Evolutionary conservation across 2,329 filamentous ascomycete genomes (phyloP), one percentile per base, ranked within the genome.

Genomic region (Neonectria ditissima): DNA sequence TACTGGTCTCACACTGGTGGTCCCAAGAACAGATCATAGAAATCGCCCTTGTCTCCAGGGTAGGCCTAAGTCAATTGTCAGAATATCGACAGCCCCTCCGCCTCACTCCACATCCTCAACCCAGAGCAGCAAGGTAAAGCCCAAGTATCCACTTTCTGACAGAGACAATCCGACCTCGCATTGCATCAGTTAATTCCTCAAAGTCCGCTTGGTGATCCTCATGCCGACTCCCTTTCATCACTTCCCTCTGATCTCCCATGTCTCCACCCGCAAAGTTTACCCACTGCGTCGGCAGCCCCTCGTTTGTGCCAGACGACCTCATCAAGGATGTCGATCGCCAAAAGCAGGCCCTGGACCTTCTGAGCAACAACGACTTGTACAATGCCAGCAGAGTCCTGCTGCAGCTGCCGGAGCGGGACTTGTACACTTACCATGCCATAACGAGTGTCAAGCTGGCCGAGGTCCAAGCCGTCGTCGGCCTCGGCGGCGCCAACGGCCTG

Each of bases 351-450:
- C 66, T 74, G 44, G 76, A 79, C 22, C 69, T 77, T n/a, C 77
- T 86, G 44, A 64, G 73, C n/a, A 68, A 73, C 50, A 78, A 85
- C 71, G 79, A 85, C 73, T 74, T 86, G 54, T 76, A 79, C 67
- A 75, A 73, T 52, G 84, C 84, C 64, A 81, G 82, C 62, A 72
- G 78, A 55, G 71, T 76, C 20, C 80, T 83, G 62, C 81, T 86
- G 58, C 67, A 77, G 48, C 77, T 86, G 20, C 80, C 82, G 3
- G 75, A 79, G 20, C 71, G 71, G 59, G 84, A 86, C 66, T 64
- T 68, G 18, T 86, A 84, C 69, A 81, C 81, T 51, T 87, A 86
- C 73, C 83, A 86, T 74, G 84, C 84, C 65, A 81, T 83, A 62
- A 79, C 80, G 43, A 83, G 81, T 66, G 82, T 86, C 53, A 82